Base-by-base conservation (phyloP, 1,139 yeast species). In the Sugiyamaella paludigena region DNA sequence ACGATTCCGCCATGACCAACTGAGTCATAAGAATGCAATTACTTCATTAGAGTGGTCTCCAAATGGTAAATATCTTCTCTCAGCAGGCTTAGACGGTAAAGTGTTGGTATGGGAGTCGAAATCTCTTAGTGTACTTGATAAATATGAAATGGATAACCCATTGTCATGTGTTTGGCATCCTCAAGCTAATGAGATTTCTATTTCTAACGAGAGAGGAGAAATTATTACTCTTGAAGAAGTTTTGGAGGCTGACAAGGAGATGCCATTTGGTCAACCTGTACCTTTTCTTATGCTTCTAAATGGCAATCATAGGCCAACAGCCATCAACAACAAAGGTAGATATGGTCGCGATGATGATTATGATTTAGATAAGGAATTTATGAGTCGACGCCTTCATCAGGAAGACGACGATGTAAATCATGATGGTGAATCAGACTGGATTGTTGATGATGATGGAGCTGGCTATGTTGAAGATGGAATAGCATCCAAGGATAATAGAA, bases 1-100 rank as follows among this genome's bases (percentile, higher is more conserved):
- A 28, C 42, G 56, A 33, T 31, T 43, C 29, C 36, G 54, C 32
- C 40, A 51, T 13, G 45, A 31, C 15, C 24, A 59, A 9, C 24
- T 19, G 24, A 65, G 63, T 8, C 77, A 71, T 45, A 64, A 63
- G 13, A 64, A 69, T 2, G 66, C 71, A 7, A 67, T 84, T 12
- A 73, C 79, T 1, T 83, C 78, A 45, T 57, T 83, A 39, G 69
- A 73, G 40, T 78, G 86, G 72, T 80, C 86, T 7, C 82, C 86
- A 16, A 73, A 77, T 56, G 85, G 85, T 33, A 71, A 73, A 5
- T 76, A 70, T 54, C 55, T 87, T 15, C 91, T 88, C 0, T 57
- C 67, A 5, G 74, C 80, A n/a, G 72, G 76, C 15, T 76, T 71
- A 47, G 78, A 76, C 47, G 76, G 78, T 35, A 65, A 65, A 24